These are phyloP conservation scores for Allium cepa DNA, from an alignment of 106 monocot species.

Conservation along the genomic window DNA sequence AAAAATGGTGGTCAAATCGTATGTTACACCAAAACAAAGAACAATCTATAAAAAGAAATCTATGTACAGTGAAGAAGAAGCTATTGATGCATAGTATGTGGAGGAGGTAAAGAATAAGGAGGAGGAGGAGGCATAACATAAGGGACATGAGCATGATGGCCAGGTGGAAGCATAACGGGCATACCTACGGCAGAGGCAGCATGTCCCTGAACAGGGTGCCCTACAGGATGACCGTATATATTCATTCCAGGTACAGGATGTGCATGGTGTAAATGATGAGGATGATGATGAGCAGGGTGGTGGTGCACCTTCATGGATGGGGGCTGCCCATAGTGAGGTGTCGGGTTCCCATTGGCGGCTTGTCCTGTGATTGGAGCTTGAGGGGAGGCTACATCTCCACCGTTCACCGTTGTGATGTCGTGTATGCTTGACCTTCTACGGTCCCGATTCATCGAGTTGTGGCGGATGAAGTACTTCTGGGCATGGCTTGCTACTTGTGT, in stretches of 20 bases:
- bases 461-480: conserved; percentile 90
- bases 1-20: too few relatives aligned
- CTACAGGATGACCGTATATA: conserved; percentile 41
- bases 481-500: conserved; percentile 96
- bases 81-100: conserved; percentile 58
- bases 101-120: conserved; percentile 48
- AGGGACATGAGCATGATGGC: conserved; percentile 46
- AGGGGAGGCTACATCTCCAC: conserved; percentile 33
- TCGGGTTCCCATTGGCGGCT: conserved; percentile 7
- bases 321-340: conserved; percentile 6
- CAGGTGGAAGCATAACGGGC: conserved; percentile 74
- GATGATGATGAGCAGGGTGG: conserved; percentile 10
- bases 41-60: too few relatives aligned
- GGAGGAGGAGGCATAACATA: conserved; percentile 71
- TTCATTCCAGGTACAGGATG: conserved; percentile 21
- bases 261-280: conserved; percentile 8
- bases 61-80: neutral
- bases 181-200: conserved; percentile 59
- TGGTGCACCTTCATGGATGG: conserved; percentile 14
- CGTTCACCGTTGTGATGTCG: conserved; percentile 67
- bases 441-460: conserved; percentile 84
- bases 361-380: conserved; percentile 45
- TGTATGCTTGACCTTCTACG: conserved; percentile 85
- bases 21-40: too few relatives aligned
- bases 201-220: conserved; percentile 54